Percentiles rank a stretch among this genome's conserved stretches.
phyloP scores from a whole-genome alignment of 2,329 filamentous ascomycete genomes.

The Sarocladium brachiariae region DNA sequence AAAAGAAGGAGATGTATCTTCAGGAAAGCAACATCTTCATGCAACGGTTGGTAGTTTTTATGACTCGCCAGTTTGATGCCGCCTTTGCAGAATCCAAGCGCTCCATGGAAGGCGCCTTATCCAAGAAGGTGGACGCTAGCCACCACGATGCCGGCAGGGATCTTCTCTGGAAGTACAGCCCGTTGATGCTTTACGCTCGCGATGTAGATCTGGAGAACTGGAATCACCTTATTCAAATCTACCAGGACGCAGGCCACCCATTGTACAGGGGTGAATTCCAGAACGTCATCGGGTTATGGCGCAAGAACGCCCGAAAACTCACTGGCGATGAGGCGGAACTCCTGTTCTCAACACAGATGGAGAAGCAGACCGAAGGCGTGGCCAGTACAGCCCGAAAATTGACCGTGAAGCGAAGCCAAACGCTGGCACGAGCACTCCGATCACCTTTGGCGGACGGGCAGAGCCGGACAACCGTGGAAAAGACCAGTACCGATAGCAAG shows the following conservation, averaged over 20 bases:
- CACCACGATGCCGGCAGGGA: constrained; percentile 68
- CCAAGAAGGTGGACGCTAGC: constrained; percentile 61
- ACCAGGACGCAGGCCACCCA: constrained; percentile 68
- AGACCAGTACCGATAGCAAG: constrained; percentile 54
- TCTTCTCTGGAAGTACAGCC: constrained; percentile 79
- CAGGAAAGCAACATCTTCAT: constrained; percentile 71
- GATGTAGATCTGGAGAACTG: constrained; percentile 79
- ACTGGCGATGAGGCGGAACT: constrained; percentile 73
- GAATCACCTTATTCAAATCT: constrained; percentile 71
- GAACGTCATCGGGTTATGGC: constrained; percentile 72
- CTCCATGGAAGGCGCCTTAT: constrained; percentile 52
- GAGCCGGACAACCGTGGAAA: constrained; percentile 39
- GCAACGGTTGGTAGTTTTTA: constrained; percentile 70
- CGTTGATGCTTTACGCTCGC: constrained; percentile 78
- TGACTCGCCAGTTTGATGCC: constrained; percentile 72
- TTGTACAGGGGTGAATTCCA: constrained; percentile 79
- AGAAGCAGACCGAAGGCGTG: constrained; percentile 73
- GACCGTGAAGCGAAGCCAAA: constrained; percentile 91
- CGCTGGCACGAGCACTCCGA: constrained; percentile 66
- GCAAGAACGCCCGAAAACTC: constrained; percentile 67
- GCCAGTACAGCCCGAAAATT: constrained; percentile 76
- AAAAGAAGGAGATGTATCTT: constrained; percentile 87
- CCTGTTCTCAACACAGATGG: constrained; percentile 76
- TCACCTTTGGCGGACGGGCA: constrained; percentile 57
- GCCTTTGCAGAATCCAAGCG: constrained; percentile 65